Conservation (phyloP, 306 rosid genomes). For the Benincasa hispida region DNA sequence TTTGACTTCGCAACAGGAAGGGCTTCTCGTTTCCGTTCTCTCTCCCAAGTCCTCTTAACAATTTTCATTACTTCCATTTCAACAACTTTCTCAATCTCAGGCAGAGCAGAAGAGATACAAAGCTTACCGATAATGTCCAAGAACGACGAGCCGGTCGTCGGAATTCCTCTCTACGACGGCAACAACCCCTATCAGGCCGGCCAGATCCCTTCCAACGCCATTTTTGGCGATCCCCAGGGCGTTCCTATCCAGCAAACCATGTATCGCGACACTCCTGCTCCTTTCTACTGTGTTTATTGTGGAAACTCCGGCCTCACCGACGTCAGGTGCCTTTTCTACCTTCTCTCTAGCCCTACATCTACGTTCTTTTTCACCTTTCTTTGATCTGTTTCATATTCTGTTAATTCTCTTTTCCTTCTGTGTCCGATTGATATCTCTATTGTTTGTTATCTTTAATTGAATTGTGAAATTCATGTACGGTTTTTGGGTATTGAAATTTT, state of each 20-base stretch:
- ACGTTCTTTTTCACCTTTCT: not conserved
- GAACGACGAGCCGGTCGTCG: slow-evolving; percentile 32
- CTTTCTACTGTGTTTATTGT: slow-evolving; percentile 59
- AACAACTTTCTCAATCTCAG: not conserved
- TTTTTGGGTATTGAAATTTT: not conserved
- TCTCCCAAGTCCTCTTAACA: not conserved
- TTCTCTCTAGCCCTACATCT: not conserved
- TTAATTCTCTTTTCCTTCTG: not conserved
- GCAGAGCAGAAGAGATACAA: not conserved
- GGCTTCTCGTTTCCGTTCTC: not conserved
- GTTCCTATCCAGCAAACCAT: slow-evolving; percentile 69
- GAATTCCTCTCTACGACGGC: slow-evolving; percentile 41
- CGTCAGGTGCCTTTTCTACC: slow-evolving; percentile 26
- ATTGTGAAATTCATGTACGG: not conserved
- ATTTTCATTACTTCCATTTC: not conserved
- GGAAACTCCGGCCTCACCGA: slow-evolving; percentile 34
- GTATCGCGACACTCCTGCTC: slow-evolving; percentile 84
- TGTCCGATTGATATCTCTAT: not conserved
- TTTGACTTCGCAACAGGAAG: not conserved
- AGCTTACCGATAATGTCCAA: slow-evolving; percentile 21
- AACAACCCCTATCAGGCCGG: slow-evolving; percentile 48
- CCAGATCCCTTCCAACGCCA: slow-evolving; percentile 47
- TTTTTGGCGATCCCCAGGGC: slow-evolving; percentile 61
- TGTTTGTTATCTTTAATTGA: not conserved
- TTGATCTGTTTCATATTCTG: not conserved